phyloP scores from a whole-genome alignment of 768 basidiomycete species.

The Cyclocybe aegerita region DNA sequence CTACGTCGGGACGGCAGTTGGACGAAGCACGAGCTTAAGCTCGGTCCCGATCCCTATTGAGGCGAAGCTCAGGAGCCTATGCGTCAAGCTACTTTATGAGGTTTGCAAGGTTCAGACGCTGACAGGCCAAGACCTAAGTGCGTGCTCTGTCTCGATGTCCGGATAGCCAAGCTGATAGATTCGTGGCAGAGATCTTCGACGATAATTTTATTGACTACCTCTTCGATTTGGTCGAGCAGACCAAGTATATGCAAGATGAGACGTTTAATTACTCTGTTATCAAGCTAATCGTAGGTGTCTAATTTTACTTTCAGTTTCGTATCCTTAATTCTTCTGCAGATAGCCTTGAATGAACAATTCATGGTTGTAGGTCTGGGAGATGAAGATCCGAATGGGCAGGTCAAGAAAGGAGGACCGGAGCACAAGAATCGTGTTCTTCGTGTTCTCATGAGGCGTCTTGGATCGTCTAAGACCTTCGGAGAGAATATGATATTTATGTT shows the following conservation, averaged over 20 bases:
- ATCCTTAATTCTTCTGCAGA: conserved; percentile 40
- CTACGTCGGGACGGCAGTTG: conserved; percentile 45
- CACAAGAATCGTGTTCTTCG: conserved; percentile 76
- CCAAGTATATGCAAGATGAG: conserved; percentile 85
- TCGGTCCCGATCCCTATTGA: conserved; percentile 74
- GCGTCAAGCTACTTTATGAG: conserved; percentile 83
- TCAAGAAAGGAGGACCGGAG: conserved; percentile 31
- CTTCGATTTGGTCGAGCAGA: conserved; percentile 93
- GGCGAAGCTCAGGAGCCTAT: conserved; percentile 71
- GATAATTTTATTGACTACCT: conserved; percentile 85
- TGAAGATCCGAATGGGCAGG: conserved; percentile 23
- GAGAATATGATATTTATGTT: conserved; percentile 99
- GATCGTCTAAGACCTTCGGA: conserved; percentile 92
- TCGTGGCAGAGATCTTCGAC: conserved; percentile 65
- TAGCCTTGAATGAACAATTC: conserved; percentile 96
- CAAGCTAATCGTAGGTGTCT: conserved; percentile 78
- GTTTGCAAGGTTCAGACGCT: conserved; percentile 90
- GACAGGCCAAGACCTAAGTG: conserved; percentile 75
- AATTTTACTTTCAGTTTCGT: neutral
- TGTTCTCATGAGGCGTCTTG: conserved; percentile 80
- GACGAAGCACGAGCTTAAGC: conserved; percentile 31
- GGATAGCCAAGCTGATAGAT: neutral
- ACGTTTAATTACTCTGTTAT: conserved; percentile 95
- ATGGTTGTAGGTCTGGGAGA: conserved; percentile 79
- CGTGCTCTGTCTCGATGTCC: conserved; percentile 24